phyloP scores from a whole-genome alignment of 2,329 filamentous ascomycete genomes.

The Aspergillus candidus region DNA sequence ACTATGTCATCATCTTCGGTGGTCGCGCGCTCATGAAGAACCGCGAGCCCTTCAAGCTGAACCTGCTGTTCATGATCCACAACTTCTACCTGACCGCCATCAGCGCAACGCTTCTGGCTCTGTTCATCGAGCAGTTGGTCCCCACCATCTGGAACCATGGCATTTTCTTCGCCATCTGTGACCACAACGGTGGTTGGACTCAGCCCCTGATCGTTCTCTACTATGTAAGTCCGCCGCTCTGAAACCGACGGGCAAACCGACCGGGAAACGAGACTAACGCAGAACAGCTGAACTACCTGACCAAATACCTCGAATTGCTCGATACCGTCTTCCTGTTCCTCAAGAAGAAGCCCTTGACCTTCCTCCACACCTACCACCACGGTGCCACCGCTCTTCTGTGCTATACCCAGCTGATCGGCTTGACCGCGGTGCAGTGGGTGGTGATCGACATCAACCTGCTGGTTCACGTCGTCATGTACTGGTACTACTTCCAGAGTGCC shows the following conservation, averaged over 20 bases:
- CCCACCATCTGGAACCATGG: constrained; percentile 74
- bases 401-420: constrained; percentile 93
- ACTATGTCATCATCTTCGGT: constrained; percentile 91
- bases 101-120: constrained; percentile 69
- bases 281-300: constrained; percentile 87
- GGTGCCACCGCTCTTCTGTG: constrained; percentile 93
- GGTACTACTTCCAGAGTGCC: constrained; percentile 99
- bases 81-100: constrained; percentile 90
- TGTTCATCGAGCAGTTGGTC: constrained; percentile 88
- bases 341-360: constrained; percentile 99
- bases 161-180: constrained; percentile 82
- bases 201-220: constrained; percentile 88
- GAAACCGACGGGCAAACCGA: not conserved
- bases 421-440: constrained; percentile 92
- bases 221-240: constrained; percentile 62
- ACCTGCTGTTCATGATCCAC: constrained; percentile 86
- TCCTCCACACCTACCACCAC: constrained; percentile 99
- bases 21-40: constrained; percentile 89
- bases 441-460: constrained; percentile 85
- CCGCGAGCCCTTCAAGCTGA: constrained; percentile 77
- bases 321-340: constrained; percentile 96
- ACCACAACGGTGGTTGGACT: constrained; percentile 77
- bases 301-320: constrained; percentile 92
- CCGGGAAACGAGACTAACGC: constrained; percentile 26
- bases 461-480: constrained; percentile 99